A percentile compares a stretch with the other conserved stretches of the same genome.
These are phyloP conservation scores for Fonsecaea erecta DNA, from an alignment of 2,329 filamentous ascomycete genomes.

Conservation along the genomic window DNA sequence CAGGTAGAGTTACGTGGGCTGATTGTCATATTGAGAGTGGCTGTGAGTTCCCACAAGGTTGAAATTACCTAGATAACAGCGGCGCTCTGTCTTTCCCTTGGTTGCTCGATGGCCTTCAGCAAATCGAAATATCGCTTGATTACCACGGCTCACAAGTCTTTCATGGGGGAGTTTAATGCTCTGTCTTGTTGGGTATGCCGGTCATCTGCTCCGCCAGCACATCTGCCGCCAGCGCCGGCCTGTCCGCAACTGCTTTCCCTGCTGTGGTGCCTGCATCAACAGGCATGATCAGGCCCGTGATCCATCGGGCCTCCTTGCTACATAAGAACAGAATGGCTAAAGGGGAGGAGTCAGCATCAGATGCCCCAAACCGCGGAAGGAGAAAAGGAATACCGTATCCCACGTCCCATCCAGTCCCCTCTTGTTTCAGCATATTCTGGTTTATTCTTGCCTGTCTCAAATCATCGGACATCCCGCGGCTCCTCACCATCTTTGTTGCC, in stretches of 20 bases:
- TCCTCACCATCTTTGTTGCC: constrained; percentile 33
- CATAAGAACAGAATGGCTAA: constrained; percentile 22
- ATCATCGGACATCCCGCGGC: constrained; percentile 39
- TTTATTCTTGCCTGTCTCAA: constrained; percentile 38
- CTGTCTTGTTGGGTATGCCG: constrained; percentile 19
- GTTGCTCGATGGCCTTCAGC: too few species aligned
- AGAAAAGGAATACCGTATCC: constrained; percentile 8
- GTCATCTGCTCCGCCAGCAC: constrained; percentile 22
- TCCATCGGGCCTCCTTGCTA: constrained; percentile 26
- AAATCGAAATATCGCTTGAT: too few species aligned
- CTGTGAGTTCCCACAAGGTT: too few species aligned
- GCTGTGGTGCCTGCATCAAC: constrained; percentile 28
- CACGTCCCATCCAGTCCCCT: constrained; percentile 25
- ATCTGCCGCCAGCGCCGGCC: constrained; percentile 21
- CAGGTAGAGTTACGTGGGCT: too few species aligned
- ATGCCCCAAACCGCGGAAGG: background rate
- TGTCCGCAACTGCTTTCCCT: constrained; percentile 12
- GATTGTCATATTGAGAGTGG: too few species aligned
- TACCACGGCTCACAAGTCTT: background rate
- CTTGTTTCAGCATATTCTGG: constrained; percentile 38
- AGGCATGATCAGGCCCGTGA: constrained; percentile 26
- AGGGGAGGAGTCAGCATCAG: background rate
- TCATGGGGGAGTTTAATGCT: background rate
- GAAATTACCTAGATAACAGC: too few species aligned
- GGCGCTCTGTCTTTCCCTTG: too few species aligned